Evolutionary conservation across 805 yeast genomes (phyloP).

Genomic region (Priceomyces fermenticarens): DNA sequence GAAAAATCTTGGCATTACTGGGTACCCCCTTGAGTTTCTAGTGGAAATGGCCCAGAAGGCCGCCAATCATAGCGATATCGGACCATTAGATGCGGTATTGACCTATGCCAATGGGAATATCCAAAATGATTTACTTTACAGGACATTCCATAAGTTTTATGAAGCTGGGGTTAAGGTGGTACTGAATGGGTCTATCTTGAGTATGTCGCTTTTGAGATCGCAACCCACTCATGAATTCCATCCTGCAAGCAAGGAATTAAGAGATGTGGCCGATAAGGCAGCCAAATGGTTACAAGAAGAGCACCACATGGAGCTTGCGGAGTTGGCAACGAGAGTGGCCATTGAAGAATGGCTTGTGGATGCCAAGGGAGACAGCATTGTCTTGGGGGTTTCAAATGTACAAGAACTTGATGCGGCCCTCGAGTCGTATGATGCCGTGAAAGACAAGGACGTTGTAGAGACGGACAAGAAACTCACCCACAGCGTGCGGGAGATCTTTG

Average conservation of each 20-base stretch:
- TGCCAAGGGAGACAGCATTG: slow-evolving; percentile 42
- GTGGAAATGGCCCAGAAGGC: slow-evolving; percentile 47
- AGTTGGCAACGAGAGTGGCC: slow-evolving; percentile 76
- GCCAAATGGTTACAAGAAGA: slow-evolving; percentile 34
- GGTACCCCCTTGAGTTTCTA: slow-evolving; percentile 77
- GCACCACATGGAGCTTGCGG: slow-evolving; percentile 64
- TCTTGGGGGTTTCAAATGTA: slow-evolving; percentile 70
- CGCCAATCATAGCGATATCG: slow-evolving; percentile 40
- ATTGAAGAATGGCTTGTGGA: slow-evolving; percentile 53
- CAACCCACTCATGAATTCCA: slow-evolving; percentile 72
- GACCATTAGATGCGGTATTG: slow-evolving; percentile 69
- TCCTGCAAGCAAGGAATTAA: slow-evolving; percentile 66
- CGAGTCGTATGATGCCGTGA: slow-evolving; percentile 50
- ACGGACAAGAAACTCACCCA: slow-evolving; percentile 44
- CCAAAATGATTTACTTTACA: slow-evolving; percentile 61
- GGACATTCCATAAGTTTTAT: slow-evolving; percentile 47
- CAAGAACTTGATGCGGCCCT: slow-evolving; percentile 65
- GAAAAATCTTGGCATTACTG: slow-evolving; percentile 72
- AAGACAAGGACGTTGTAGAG: slow-evolving; percentile 29
- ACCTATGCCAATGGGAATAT: slow-evolving; percentile 81
- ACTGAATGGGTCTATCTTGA: slow-evolving; percentile 80
- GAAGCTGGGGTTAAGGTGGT: slow-evolving; percentile 57
- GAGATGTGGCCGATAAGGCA: slow-evolving; percentile 46
- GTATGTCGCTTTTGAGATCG: slow-evolving; percentile 80
- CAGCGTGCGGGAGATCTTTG: slow-evolving; percentile 45